A percentile compares a stretch with the other conserved stretches of the same genome.
Evolutionary conservation across 2,329 filamentous ascomycete genomes (phyloP).

Genomic region (Fusarium protoensiforme): DNA sequence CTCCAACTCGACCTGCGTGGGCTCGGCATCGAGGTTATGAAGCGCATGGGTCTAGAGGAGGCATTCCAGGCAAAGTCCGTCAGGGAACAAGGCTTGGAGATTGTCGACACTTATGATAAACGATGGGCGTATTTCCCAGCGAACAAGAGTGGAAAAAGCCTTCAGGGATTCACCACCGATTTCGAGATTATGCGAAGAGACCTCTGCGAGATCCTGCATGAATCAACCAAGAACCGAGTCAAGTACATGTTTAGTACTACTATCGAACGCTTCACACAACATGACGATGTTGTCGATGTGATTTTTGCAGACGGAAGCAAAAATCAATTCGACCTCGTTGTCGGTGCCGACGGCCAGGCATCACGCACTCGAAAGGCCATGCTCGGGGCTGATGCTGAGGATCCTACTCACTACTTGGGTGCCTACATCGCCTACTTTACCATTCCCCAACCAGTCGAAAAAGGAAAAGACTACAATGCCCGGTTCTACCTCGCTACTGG

Average conservation of each 20-base stretch:
- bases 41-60: not conserved
- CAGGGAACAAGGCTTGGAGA: not conserved
- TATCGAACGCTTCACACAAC: not conserved
- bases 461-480: not conserved
- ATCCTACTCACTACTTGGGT: not conserved
- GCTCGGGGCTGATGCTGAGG: not conserved
- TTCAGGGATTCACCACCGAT: not conserved
- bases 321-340: not conserved
- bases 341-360: not conserved
- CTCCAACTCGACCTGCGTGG: not conserved
- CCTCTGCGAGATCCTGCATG: not conserved
- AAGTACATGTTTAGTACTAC: not conserved
- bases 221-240: not conserved
- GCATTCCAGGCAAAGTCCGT: not conserved
- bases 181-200: not conserved
- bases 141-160: not conserved
- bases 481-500: not conserved
- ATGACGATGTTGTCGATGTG: not conserved
- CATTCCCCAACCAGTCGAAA: not conserved
- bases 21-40: not conserved
- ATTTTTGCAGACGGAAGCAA: not conserved
- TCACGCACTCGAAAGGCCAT: not conserved
- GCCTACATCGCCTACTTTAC: not conserved
- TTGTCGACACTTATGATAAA: not conserved
- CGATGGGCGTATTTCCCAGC: not conserved